Conservation (phyloP, 768 basidiomycete species). For the Heimioporus sp. region DNA sequence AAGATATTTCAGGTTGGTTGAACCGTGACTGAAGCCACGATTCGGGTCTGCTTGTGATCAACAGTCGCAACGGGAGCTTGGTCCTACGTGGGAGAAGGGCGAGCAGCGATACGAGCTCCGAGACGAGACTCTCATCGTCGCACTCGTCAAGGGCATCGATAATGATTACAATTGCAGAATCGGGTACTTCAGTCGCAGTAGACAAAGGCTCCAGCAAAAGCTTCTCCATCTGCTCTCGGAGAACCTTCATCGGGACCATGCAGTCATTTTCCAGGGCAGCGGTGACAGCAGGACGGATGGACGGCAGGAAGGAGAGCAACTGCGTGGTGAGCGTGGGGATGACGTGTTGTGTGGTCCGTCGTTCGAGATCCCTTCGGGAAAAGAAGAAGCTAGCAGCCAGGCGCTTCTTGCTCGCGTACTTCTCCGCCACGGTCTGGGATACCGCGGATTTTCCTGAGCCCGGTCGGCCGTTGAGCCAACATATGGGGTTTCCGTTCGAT, state of each 20-base stretch:
- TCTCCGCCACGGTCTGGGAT: constrained; percentile 27
- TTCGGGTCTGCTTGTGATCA: constrained; percentile 22
- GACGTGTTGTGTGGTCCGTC: constrained; percentile 19
- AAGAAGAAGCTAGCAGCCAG: constrained; percentile 36
- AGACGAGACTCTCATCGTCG: constrained; percentile 19
- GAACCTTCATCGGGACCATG: constrained; percentile 18
- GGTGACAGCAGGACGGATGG: constrained; percentile 10
- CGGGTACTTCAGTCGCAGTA: neutral
- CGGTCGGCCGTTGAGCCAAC: constrained; percentile 20
- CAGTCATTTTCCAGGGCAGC: constrained; percentile 16
- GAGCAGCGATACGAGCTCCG: constrained; percentile 21
- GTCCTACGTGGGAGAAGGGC: constrained; percentile 10
- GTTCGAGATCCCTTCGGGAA: constrained; percentile 18
- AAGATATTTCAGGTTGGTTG: constrained; percentile 8
- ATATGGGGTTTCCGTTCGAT: constrained; percentile 2
- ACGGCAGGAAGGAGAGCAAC: constrained; percentile 17
- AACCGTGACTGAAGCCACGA: constrained; percentile 19
- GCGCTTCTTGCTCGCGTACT: constrained; percentile 8
- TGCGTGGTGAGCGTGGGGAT: constrained; percentile 33
- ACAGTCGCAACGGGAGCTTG: constrained; percentile 18
- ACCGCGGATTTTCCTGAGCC: constrained; percentile 22
- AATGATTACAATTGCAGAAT: constrained; percentile 14
- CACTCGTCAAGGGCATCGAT: constrained; percentile 24
- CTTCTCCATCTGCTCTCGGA: constrained; percentile 23
- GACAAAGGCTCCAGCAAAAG: constrained; percentile 20